phyloP scores from a whole-genome alignment of 768 basidiomycete species.

The Cystofilobasidium macerans region DNA sequence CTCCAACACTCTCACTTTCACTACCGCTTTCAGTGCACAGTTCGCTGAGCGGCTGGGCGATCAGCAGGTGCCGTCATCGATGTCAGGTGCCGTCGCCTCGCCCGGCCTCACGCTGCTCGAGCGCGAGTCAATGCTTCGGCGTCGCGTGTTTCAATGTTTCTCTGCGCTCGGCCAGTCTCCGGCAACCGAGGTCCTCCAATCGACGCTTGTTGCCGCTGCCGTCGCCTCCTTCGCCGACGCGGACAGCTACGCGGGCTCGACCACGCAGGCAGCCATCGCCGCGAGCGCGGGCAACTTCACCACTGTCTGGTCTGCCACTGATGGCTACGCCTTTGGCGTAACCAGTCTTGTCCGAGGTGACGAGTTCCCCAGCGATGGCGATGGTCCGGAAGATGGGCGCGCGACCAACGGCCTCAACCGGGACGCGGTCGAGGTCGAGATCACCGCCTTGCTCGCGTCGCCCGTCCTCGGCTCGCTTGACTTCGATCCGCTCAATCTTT shows the following conservation, averaged over 20 bases:
- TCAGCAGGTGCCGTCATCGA: slow-evolving; percentile 31
- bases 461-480: slow-evolving; percentile 76
- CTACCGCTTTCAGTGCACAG: slow-evolving; percentile 66
- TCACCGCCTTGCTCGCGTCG: slow-evolving; percentile 62
- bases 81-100: slow-evolving; percentile 30
- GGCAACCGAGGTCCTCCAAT: slow-evolving; percentile 73
- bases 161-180: slow-evolving; percentile 63
- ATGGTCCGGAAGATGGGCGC: slow-evolving; percentile 85
- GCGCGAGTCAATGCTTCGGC: slow-evolving; percentile 69
- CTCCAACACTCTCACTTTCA: slow-evolving; percentile 79
- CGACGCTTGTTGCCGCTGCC: slow-evolving; percentile 64
- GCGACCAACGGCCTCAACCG: slow-evolving; percentile 60
- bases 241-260: slow-evolving; percentile 69
- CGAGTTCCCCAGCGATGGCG: slow-evolving; percentile 43
- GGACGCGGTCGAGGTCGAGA: slow-evolving; percentile 67
- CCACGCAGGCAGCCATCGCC: slow-evolving; percentile 83
- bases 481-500: slow-evolving; percentile 68
- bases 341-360: slow-evolving; percentile 45
- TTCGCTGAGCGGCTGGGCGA: slow-evolving; percentile 56
- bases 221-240: slow-evolving; percentile 74
- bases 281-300: slow-evolving; percentile 73
- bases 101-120: slow-evolving; percentile 51
- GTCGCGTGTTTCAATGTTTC: slow-evolving; percentile 83
- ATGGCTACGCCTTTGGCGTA: slow-evolving; percentile 87
- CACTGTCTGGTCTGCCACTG: slow-evolving; percentile 70